Evolutionary conservation across 2,329 filamentous ascomycete genomes (phyloP), one percentile per base, ranked within the genome.

Genomic region (Aspergillus thermomutatus): DNA sequence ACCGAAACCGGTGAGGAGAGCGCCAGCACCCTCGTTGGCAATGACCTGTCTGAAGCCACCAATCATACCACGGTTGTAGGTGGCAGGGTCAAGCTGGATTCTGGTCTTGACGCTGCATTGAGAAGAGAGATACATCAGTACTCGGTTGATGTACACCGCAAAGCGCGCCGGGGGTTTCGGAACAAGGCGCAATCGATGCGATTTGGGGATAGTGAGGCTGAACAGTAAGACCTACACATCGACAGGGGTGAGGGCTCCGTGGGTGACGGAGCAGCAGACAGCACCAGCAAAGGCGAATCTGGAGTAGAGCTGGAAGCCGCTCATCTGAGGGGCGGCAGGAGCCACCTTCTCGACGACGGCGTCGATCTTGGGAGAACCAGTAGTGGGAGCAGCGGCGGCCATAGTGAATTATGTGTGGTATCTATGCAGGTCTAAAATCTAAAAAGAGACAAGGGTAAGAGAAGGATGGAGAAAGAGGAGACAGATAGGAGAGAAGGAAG

Each of bases 261-360:
- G 94, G 75, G 94, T 99, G 81, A 97, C 82, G 70, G 92, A 94
- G 81, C 94, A 99, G 88, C 94, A 97, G 83, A 97, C 82, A 71
- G 94, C 94, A 81, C 94, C 94, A 72, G 94, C 92, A 72, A 99
- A 89, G 80, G 94, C 93, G 83, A 97, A 97, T 80, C 91, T 87
- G 71, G 91, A 90, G 88, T 97, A 97, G 70, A 99, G 90, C 59
- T 77, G 81, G 66, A 92, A 49, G 62, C 87, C 86, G 66, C 76
- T 81, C 64, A 86, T 82, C 76, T 85, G 69, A 59, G 77, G 54
- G 60, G 62, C 48, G 51, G 62, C 53, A 52, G 60, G 25, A 27
- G 52, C 52, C 53, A 55, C 56, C 40, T 57, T 54, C 41, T 52
- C 37, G 46, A 43, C 55, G 53, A 54, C 57, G 41, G 62, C 57